Evolutionary conservation across 2,329 filamentous ascomycete species (phyloP).

Genomic region (Pseudogymnoascus sp.): DNA sequence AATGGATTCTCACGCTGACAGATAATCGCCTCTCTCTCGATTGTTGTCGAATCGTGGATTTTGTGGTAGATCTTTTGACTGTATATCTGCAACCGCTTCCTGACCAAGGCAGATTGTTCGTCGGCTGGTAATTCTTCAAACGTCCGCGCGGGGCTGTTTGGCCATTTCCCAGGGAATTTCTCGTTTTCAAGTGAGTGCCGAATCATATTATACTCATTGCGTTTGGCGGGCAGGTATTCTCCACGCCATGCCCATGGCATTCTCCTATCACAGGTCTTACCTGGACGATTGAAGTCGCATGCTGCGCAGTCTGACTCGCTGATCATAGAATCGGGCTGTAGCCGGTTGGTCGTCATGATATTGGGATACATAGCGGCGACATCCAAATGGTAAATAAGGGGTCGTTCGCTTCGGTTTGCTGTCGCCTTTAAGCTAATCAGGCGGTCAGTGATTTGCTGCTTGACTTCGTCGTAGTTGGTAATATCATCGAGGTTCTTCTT

Average conservation of each 20-base stretch:
- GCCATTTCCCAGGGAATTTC: slow-evolving; percentile 71
- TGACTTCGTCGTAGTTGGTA: slow-evolving; percentile 76
- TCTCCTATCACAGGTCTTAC: slow-evolving; percentile 91
- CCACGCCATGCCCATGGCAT: slow-evolving; percentile 98
- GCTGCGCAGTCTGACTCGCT: slow-evolving; percentile 91
- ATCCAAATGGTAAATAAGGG: slow-evolving; percentile 94
- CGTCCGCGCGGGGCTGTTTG: slow-evolving; percentile 59
- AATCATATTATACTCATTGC: slow-evolving; percentile 99
- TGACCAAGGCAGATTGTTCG: slow-evolving; percentile 71
- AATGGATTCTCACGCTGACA: slow-evolving; percentile 98
- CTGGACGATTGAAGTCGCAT: slow-evolving; percentile 95
- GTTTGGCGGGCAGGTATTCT: slow-evolving; percentile 90
- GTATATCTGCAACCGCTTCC: slow-evolving; percentile 84
- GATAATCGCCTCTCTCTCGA: slow-evolving; percentile 91
- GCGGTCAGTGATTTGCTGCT: slow-evolving; percentile 66
- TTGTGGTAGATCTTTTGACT: slow-evolving; percentile 99
- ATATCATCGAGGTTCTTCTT: slow-evolving; percentile 75
- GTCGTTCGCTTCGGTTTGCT: slow-evolving; percentile 75
- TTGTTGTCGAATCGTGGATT: slow-evolving; percentile 89
- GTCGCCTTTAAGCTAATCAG: slow-evolving; percentile 68
- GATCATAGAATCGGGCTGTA: slow-evolving; percentile 99
- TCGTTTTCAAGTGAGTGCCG: slow-evolving; percentile 85
- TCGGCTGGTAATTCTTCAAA: slow-evolving; percentile 77
- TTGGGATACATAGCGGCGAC: slow-evolving; percentile 99
- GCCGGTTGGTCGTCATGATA: slow-evolving; percentile 98